A percentile compares a stretch with the other conserved stretches of the same genome.
Conservation (phyloP, 2,329 filamentous ascomycete species). For the Coniochaeta pulveracea region DNA sequence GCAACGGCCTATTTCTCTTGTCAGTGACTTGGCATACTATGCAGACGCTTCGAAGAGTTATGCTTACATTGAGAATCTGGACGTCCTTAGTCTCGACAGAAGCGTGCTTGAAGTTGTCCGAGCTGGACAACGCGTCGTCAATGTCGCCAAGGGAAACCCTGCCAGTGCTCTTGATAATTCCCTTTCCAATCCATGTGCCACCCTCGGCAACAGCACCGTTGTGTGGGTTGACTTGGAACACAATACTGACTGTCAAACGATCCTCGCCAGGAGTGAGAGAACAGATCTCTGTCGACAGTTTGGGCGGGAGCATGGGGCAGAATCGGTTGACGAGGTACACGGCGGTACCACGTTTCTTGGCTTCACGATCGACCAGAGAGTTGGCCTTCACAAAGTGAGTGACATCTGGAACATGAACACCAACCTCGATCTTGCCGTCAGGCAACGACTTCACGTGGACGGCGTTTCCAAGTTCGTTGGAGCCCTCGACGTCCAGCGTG, state of each 20-base stretch:
- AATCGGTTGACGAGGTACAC: conserved; percentile 87
- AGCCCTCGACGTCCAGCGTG: conserved; percentile 83
- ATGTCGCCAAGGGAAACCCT: conserved; percentile 80
- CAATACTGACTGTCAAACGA: conserved; percentile 80
- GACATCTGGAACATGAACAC: conserved; percentile 89
- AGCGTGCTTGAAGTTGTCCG: conserved; percentile 49
- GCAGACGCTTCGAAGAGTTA: background rate
- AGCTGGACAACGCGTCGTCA: conserved; percentile 64
- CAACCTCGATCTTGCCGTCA: conserved; percentile 85
- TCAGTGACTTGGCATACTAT: conserved; percentile 13
- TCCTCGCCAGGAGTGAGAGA: conserved; percentile 81
- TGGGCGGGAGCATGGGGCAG: conserved; percentile 79
- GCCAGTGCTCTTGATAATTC: conserved; percentile 82
- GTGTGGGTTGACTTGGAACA: conserved; percentile 79
- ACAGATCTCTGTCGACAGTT: conserved; percentile 78
- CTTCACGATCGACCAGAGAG: conserved; percentile 90
- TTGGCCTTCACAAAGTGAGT: conserved; percentile 95
- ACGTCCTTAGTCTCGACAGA: conserved; percentile 64
- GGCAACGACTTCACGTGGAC: conserved; percentile 78
- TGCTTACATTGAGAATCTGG: conserved; percentile 59
- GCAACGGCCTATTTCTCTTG: conserved; percentile 49
- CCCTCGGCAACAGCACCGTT: conserved; percentile 72
- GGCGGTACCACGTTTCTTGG: conserved; percentile 93
- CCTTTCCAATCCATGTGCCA: conserved; percentile 88
- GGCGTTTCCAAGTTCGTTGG: conserved; percentile 81